Evolutionary conservation across 352 stramenopile species (phyloP), one percentile per base, ranked within the genome.

Genomic region (Peronosclerospora sorghi): DNA sequence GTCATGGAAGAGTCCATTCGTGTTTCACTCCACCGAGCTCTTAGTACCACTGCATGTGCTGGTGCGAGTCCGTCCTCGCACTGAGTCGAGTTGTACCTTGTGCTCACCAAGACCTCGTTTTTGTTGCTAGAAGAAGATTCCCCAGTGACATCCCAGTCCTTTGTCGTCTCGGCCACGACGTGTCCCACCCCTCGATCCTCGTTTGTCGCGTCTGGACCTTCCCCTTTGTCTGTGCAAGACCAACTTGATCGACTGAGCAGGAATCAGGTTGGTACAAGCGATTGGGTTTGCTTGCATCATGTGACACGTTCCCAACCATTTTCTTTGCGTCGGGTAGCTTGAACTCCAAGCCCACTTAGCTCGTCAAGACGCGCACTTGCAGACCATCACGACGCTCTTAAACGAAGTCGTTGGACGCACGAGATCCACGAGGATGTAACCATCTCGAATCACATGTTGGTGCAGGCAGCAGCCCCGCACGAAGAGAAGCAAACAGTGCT

Each of bases 401-500:
- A 40, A 81, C 21, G 8, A 60, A 10, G 59, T 56, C 15, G 26
- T 60, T n/a, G 35, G 43, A 2, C 32, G 40, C 1, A 55, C 30
- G n/a, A 38, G 17, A 20, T 27, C 36, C 49, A 24, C 12, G n/a
- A n/a, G n/a, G n/a, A n/a, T n/a, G n/a, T n/a, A n/a, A n/a, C n/a
- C n/a, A n/a, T n/a, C n/a, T n/a, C n/a, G n/a, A n/a, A n/a, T n/a
- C n/a, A n/a, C n/a, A n/a, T n/a, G n/a, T n/a, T n/a, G n/a, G n/a
- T n/a, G n/a, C n/a, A n/a, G n/a, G n/a, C n/a, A n/a, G 10, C 18
- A 90, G 78, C 88, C 24, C 78, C 78, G 0, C 77, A 90, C 42
- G 78, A 88, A 45, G 75, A 90, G 62, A 90, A 90, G 64, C 78
- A 90, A 51, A 90, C 88, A 60, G 78, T 72, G 21, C 59, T 90